A percentile compares a stretch with the other conserved stretches of the same genome.
These are phyloP conservation scores for Daldinia sp. DNA, from an alignment of 2,329 filamentous ascomycete species.

Conservation along the genomic window DNA sequence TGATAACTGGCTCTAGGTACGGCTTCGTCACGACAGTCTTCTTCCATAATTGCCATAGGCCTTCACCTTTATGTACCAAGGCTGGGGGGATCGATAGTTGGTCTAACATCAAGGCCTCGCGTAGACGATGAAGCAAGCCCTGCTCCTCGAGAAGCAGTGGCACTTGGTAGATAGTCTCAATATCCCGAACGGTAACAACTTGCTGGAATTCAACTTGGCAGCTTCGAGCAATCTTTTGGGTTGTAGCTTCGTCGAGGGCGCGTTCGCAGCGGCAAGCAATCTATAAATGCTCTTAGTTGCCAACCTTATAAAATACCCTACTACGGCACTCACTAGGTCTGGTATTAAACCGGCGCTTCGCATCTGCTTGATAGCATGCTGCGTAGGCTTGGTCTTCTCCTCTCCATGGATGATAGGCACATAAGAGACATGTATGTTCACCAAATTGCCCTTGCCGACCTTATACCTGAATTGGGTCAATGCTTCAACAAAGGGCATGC, in stretches of 20 bases:
- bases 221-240: slow-evolving; percentile 88
- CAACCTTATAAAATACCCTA: slow-evolving; percentile 19
- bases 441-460: slow-evolving; percentile 81
- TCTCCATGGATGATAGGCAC: slow-evolving; percentile 78
- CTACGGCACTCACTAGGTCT: slow-evolving; percentile 67
- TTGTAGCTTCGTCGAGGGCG: slow-evolving; percentile 77
- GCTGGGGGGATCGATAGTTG: slow-evolving; percentile 63
- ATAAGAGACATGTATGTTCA: slow-evolving; percentile 90
- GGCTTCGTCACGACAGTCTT: slow-evolving; percentile 75
- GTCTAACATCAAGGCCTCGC: slow-evolving; percentile 73
- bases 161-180: slow-evolving; percentile 92
- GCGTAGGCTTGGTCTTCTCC: slow-evolving; percentile 97
- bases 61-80: slow-evolving; percentile 71
- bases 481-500: slow-evolving; percentile 88
- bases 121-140: slow-evolving; percentile 76
- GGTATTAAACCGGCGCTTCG: slow-evolving; percentile 82
- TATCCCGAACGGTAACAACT: slow-evolving; percentile 89
- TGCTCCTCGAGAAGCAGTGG: slow-evolving; percentile 91
- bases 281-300: slow-evolving; percentile 56
- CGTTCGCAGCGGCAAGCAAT: slow-evolving; percentile 93
- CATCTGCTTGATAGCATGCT: slow-evolving; percentile 86
- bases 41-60: slow-evolving; percentile 85
- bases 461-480: slow-evolving; percentile 81
- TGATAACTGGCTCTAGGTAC: slow-evolving; percentile 76
- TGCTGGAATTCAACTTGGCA: slow-evolving; percentile 90